Percentiles rank a stretch among this genome's conserved stretches.
Evolutionary conservation across 495 filamentous ascomycete species (phyloP).

Genomic region (Filosporella fistucella): DNA sequence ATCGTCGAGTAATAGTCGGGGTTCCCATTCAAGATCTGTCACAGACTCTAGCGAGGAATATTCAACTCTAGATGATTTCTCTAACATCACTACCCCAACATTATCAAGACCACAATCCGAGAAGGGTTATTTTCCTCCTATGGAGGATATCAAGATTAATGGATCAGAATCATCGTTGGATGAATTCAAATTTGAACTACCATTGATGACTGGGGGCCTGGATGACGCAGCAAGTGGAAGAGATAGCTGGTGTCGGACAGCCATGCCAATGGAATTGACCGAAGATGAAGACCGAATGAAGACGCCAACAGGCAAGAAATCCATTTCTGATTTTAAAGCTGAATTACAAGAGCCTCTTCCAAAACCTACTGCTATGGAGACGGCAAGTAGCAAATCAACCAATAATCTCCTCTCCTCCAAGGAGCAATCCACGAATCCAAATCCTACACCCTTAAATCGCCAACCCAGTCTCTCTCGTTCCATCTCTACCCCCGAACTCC

Average conservation of each 20-base stretch:
- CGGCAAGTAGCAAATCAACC: not conserved
- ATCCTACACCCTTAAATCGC: no score
- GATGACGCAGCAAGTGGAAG: conserved; percentile 9
- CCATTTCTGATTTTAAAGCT: conserved; percentile 6
- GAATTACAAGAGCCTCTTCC: not conserved
- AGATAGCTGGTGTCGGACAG: conserved; percentile 16
- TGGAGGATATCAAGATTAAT: not conserved
- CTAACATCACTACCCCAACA: conserved; percentile 18
- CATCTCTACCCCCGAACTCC: conserved; percentile 27
- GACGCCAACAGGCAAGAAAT: conserved; percentile 9
- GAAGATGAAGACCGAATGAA: conserved; percentile 6
- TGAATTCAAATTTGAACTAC: not conserved
- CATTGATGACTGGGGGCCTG: conserved; percentile 8
- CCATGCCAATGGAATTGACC: conserved; percentile 11
- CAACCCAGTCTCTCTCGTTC: conserved; percentile 27
- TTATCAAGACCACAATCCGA: conserved; percentile 15
- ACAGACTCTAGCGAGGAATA: conserved; percentile 21
- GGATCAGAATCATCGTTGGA: not conserved
- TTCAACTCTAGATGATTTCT: conserved; percentile 13
- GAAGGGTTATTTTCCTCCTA: conserved; percentile 5
- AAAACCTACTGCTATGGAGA: no score
- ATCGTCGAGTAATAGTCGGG: not conserved
- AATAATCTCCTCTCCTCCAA: no score
- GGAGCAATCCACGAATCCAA: no score
- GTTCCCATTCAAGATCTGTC: conserved; percentile 8